These are phyloP conservation scores for Termitomyces sp. DNA, from an alignment of 768 basidiomycete genomes.

Conservation along the genomic window DNA sequence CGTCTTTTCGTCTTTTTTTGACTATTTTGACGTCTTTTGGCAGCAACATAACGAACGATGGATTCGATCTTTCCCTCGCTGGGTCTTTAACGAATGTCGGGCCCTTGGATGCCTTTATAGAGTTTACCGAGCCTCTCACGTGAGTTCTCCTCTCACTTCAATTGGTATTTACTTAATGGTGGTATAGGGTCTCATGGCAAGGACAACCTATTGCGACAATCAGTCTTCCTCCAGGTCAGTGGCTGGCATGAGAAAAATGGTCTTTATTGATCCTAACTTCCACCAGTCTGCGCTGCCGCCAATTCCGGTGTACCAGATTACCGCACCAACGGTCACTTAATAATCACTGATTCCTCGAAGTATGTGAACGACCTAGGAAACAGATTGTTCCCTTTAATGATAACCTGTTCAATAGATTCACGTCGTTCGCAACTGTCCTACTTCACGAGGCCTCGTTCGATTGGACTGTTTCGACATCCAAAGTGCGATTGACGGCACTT, in stretches of 20 bases:
- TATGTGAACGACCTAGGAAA: constrained; percentile 23
- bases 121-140: constrained; percentile 58
- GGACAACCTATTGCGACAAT: constrained; percentile 60
- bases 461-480: constrained; percentile 67
- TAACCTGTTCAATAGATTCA: constrained; percentile 37
- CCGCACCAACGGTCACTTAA: constrained; percentile 40
- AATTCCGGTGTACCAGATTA: constrained; percentile 64
- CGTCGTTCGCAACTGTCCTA: constrained; percentile 57
- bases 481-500: constrained; percentile 56
- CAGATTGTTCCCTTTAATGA: not conserved
- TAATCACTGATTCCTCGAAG: constrained; percentile 47
- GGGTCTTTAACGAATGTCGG: constrained; percentile 60
- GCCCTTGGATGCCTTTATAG: constrained; percentile 64
- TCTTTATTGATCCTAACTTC: not conserved
- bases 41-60: constrained; percentile 50
- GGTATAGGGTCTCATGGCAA: constrained; percentile 52
- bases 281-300: constrained; percentile 59
- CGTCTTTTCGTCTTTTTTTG: not conserved
- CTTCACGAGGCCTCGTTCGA: constrained; percentile 59
- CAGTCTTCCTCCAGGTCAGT: constrained; percentile 49
- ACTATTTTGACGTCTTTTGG: not conserved
- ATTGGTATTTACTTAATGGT: not conserved
- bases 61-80: constrained; percentile 55
- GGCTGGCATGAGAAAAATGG: not conserved
- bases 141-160: constrained; percentile 22